phyloP scores from a whole-genome alignment of 768 basidiomycete species.

The Suillus tomentosus region DNA sequence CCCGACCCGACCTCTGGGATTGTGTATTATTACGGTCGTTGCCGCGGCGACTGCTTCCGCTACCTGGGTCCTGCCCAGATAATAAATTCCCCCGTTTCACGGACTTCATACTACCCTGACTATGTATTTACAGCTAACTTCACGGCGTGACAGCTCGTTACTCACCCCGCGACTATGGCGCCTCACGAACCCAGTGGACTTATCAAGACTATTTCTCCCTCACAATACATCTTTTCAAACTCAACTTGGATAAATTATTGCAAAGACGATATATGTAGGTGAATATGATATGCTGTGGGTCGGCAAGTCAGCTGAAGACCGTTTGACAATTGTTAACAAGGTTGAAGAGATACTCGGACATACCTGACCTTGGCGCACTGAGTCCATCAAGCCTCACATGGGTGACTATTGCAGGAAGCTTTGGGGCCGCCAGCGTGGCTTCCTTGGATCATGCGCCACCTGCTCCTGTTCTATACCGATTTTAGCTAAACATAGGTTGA shows the following conservation, averaged over 20 bases:
- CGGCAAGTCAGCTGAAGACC: neutral
- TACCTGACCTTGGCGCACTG: neutral
- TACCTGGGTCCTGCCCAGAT: neutral
- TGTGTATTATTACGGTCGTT: neutral
- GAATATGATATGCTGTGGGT: neutral
- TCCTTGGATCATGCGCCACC: neutral
- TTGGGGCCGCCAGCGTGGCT: neutral
- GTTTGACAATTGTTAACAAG: neutral
- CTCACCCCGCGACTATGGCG: constrained; percentile 4
- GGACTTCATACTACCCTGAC: neutral
- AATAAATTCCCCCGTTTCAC: constrained; percentile 4
- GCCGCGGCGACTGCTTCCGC: neutral
- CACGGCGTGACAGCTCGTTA: neutral
- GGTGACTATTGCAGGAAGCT: neutral
- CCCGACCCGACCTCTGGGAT: neutral
- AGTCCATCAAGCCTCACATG: too few species aligned
- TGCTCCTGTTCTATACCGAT: neutral
- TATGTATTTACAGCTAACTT: neutral
- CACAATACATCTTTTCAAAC: constrained; percentile 1
- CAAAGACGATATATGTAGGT: neutral
- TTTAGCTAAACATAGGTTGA: neutral
- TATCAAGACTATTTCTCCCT: neutral
- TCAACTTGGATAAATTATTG: constrained; percentile 2
- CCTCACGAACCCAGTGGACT: neutral
- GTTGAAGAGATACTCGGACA: neutral